These are phyloP conservation scores for Schoenoplectus triqueter DNA, from an alignment of 202 grass and related monocot genomes.

Conservation along the genomic window DNA sequence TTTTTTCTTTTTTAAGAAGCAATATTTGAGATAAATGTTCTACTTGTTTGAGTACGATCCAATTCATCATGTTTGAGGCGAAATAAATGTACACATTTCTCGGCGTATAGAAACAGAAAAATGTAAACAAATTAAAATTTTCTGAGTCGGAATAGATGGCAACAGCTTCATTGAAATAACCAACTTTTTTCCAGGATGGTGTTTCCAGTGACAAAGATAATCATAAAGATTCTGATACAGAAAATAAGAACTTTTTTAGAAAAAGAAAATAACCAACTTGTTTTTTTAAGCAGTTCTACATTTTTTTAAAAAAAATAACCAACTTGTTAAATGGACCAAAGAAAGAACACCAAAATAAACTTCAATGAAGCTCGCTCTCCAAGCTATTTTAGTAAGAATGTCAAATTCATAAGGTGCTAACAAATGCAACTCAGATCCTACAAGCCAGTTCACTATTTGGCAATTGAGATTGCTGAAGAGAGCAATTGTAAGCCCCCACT, in stretches of 20 bases:
- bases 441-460: neutral
- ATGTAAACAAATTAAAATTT: neutral
- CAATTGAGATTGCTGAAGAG: neutral
- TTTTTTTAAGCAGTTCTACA: neutral
- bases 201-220: neutral
- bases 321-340: conserved; percentile 2
- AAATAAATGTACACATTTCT: conserved; percentile 6
- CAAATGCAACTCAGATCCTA: conserved; percentile 18
- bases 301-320: neutral
- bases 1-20: neutral
- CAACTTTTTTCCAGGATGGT: conserved; percentile 8
- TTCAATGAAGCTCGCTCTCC: neutral
- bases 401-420: conserved; percentile 6
- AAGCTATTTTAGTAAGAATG: neutral
- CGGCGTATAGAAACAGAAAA: neutral
- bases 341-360: conserved; percentile 4
- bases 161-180: no score
- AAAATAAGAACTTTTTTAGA: neutral
- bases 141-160: neutral
- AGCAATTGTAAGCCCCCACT: neutral
- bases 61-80: neutral
- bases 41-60: neutral
- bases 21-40: neutral
- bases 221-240: neutral
- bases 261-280: neutral